Percentiles rank a stretch among this genome's conserved stretches.
Evolutionary conservation across 306 rosid genomes (phyloP).

Genomic region (Rosa multiflora): DNA sequence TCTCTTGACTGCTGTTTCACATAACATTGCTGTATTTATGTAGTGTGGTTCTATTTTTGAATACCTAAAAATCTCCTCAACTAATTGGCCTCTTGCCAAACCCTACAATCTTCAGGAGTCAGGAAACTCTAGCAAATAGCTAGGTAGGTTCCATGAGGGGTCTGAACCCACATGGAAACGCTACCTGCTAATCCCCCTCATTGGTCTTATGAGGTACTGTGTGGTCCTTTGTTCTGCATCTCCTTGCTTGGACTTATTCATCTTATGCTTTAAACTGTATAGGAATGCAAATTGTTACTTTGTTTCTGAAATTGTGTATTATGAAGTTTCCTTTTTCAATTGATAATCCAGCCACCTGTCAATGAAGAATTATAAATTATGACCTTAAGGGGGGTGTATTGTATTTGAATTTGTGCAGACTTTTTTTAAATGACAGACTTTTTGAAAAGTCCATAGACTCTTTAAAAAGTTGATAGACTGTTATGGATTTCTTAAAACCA

Average conservation of each 20-base stretch:
- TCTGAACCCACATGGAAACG: neutral
- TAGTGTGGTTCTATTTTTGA: neutral
- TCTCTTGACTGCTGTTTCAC: neutral
- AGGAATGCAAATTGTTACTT: neutral
- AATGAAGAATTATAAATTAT: neutral
- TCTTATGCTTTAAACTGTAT: neutral
- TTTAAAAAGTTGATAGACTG: too few species aligned
- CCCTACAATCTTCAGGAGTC: neutral
- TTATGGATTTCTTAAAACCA: too few species aligned
- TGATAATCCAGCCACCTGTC: slow-evolving; percentile 1
- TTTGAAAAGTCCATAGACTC: too few species aligned
- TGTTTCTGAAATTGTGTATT: neutral
- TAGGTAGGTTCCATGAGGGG: neutral
- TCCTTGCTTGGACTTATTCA: neutral
- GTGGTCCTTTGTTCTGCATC: neutral
- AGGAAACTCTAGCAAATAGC: neutral
- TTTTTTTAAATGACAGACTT: too few species aligned
- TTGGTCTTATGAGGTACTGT: neutral
- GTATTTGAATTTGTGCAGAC: too few species aligned
- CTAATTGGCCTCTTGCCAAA: neutral
- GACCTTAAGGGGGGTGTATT: too few species aligned
- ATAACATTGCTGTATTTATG: neutral
- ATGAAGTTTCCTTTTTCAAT: neutral
- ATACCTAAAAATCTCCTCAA: neutral
- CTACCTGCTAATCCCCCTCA: neutral